Conservation (phyloP, 257 asterid genomes). For the Nicotiana attenuata region DNA sequence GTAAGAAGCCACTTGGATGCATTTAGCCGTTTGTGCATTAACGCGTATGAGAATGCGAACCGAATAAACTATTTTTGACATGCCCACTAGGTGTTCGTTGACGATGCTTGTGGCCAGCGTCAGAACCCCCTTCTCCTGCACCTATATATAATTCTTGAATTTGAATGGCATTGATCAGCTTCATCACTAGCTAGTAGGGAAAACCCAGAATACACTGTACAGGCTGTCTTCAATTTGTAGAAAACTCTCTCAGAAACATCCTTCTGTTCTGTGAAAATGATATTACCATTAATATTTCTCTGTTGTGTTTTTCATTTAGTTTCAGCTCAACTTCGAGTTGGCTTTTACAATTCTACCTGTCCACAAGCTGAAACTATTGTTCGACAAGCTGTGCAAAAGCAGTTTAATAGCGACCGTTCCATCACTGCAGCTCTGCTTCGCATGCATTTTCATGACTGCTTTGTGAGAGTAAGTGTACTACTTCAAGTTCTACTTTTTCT, state of each 20-base stretch:
- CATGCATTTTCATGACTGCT: constrained; percentile 85
- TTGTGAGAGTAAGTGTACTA: constrained; percentile 48
- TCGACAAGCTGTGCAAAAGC: constrained; percentile 39
- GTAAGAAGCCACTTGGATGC: neutral
- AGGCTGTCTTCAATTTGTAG: neutral
- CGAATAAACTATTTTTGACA: neutral
- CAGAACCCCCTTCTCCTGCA: neutral
- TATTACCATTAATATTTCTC: constrained; percentile 10
- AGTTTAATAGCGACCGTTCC: constrained; percentile 47
- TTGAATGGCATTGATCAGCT: neutral
- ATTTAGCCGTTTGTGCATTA: neutral
- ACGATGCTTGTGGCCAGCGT: neutral
- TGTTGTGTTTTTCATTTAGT: constrained; percentile 24
- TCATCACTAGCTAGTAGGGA: neutral
- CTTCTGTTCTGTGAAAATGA: constrained; percentile 19
- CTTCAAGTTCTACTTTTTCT: neutral
- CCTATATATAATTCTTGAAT: neutral
- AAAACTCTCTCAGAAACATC: neutral
- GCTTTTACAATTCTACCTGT: constrained; percentile 53
- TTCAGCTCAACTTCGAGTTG: constrained; percentile 48
- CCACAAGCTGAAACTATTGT: constrained; percentile 47
- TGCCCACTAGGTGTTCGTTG: neutral
- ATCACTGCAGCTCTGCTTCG: constrained; percentile 74
- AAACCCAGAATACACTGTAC: too few species aligned
- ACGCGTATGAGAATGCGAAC: neutral